Conservation (phyloP, 139 green algal species). For the Diplosphaera chodatii region DNA sequence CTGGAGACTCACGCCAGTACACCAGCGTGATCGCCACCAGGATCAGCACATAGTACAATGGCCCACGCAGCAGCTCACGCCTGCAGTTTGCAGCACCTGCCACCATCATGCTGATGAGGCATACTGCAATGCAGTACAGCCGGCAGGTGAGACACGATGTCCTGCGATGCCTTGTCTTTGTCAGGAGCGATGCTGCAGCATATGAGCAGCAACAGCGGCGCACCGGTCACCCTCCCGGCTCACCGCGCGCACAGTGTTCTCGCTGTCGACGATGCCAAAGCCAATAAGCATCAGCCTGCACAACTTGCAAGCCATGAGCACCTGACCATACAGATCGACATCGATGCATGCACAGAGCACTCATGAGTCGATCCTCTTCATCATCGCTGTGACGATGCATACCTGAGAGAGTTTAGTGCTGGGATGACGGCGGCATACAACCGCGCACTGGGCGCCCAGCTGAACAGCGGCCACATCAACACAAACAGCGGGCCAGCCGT, state of each 20-base stretch:
- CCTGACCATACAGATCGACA: too few relatives aligned
- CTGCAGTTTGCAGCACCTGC: background rate
- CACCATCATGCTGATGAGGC: too few relatives aligned
- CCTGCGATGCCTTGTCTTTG: too few relatives aligned
- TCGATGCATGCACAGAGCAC: too few relatives aligned
- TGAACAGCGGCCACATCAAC: slow-evolving; percentile 85
- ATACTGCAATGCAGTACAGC: too few relatives aligned
- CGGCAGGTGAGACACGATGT: too few relatives aligned
- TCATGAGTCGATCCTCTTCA: too few relatives aligned
- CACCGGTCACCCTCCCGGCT: slow-evolving; percentile 53
- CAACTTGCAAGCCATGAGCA: too few relatives aligned
- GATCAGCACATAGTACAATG: slow-evolving; percentile 81
- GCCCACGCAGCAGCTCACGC: slow-evolving; percentile 61
- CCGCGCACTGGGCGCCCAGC: slow-evolving; percentile 44
- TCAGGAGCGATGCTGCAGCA: too few relatives aligned
- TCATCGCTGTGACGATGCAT: too few relatives aligned
- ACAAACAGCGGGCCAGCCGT: slow-evolving; percentile 79
- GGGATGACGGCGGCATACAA: slow-evolving; percentile 64
- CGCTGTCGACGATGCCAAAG: slow-evolving; percentile 46
- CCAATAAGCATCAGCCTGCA: slow-evolving; percentile 56
- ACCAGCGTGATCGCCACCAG: slow-evolving; percentile 56
- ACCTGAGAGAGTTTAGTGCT: slow-evolving; percentile 52
- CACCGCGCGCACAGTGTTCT: slow-evolving; percentile 65
- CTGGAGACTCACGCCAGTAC: slow-evolving; percentile 69
- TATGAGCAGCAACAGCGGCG: too few relatives aligned